These are phyloP conservation scores for Penicillium sp. DNA, from an alignment of 2,329 filamentous ascomycete species.

Conservation along the genomic window DNA sequence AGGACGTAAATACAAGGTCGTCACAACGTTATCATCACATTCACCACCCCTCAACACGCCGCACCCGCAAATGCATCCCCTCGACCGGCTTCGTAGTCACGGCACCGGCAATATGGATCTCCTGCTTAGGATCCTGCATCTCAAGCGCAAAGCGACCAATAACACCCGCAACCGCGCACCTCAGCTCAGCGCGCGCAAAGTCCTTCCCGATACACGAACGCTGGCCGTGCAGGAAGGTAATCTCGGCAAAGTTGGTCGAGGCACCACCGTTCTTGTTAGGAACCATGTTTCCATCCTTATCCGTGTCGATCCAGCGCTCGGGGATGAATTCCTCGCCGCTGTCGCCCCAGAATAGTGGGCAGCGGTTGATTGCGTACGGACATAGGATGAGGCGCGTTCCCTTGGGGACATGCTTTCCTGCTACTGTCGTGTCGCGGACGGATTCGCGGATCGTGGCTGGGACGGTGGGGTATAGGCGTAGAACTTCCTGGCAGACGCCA, in stretches of 20 bases:
- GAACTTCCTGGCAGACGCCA: conserved; percentile 70
- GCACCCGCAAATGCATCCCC: conserved; percentile 27
- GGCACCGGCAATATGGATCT: conserved; percentile 31
- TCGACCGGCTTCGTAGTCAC: conserved; percentile 39
- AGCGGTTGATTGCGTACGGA: conserved; percentile 67
- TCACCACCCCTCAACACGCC: neutral
- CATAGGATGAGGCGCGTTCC: conserved; percentile 66
- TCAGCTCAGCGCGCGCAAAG: conserved; percentile 15
- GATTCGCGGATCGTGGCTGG: conserved; percentile 40
- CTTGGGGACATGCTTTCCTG: conserved; percentile 61
- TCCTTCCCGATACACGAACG: conserved; percentile 16
- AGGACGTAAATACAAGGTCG: neutral
- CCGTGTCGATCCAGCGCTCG: conserved; percentile 65
- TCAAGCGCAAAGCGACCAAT: conserved; percentile 5
- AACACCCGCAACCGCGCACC: conserved; percentile 12
- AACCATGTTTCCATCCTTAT: neutral
- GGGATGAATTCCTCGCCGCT: neutral
- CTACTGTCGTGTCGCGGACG: conserved; percentile 51
- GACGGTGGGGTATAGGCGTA: conserved; percentile 47
- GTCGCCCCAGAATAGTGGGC: conserved; percentile 64
- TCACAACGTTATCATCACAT: neutral
- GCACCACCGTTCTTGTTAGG: conserved; percentile 14
- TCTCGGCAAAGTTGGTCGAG: conserved; percentile 14
- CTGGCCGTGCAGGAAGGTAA: conserved; percentile 18
- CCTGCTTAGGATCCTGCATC: conserved; percentile 12